Conservation (phyloP, 2,329 filamentous ascomycete genomes). For the Cadophora gregata region DNA sequence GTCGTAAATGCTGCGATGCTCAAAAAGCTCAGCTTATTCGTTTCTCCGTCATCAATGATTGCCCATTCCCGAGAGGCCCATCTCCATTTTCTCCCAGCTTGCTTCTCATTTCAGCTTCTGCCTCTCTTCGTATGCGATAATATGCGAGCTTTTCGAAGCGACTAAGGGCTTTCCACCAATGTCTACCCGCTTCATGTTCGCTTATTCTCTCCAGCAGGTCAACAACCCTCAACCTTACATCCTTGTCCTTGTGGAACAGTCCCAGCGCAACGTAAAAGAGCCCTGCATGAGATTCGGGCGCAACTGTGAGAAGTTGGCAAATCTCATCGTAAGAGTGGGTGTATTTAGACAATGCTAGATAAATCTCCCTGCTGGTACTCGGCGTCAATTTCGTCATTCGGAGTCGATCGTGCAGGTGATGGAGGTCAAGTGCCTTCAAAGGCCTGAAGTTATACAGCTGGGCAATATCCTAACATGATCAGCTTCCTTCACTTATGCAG, state of each 20-base stretch:
- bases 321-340: conserved; percentile 85
- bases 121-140: conserved; percentile 75
- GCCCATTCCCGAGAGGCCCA: conserved; percentile 25
- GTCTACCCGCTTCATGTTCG: conserved; percentile 86
- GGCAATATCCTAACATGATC: conserved; percentile 62
- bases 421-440: conserved; percentile 81
- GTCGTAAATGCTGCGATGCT: conserved; percentile 27
- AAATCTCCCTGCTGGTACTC: conserved; percentile 81
- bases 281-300: conserved; percentile 84
- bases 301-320: conserved; percentile 80
- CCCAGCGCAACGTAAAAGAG: conserved; percentile 92
- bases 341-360: conserved; percentile 76
- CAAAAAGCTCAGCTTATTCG: conserved; percentile 53
- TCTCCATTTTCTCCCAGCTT: conserved; percentile 38
- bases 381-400: conserved; percentile 80
- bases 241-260: conserved; percentile 85
- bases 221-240: conserved; percentile 78
- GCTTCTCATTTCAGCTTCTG: conserved; percentile 56
- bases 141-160: conserved; percentile 89
- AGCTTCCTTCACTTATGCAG: conserved; percentile 25
- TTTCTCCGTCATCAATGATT: conserved; percentile 49
- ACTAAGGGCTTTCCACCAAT: conserved; percentile 89
- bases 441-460: conserved; percentile 69
- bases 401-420: conserved; percentile 91
- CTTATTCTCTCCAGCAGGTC: conserved; percentile 82